These are phyloP conservation scores for Nemania serpens DNA, from an alignment of 2,329 filamentous ascomycete species.

Conservation along the genomic window DNA sequence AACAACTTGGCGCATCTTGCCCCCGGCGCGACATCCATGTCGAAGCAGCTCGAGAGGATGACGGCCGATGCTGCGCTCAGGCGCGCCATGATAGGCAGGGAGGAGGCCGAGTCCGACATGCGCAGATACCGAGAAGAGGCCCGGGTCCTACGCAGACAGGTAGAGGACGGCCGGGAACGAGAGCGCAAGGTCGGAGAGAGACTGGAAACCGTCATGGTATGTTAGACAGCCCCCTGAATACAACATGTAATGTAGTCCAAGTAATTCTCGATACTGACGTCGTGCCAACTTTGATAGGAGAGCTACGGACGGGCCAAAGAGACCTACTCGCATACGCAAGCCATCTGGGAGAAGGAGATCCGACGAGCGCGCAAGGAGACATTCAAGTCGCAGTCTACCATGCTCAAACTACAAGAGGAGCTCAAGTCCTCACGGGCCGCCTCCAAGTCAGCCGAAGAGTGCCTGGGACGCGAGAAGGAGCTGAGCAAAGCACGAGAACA, in stretches of 20 bases:
- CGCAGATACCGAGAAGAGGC: slow-evolving; percentile 66
- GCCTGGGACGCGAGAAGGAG: slow-evolving; percentile 66
- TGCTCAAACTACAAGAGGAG: slow-evolving; percentile 75
- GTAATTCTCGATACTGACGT: slow-evolving; percentile 16
- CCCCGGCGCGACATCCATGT: slow-evolving; percentile 39
- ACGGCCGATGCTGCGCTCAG: slow-evolving; percentile 68
- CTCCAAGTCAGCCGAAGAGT: slow-evolving; percentile 61
- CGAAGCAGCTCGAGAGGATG: slow-evolving; percentile 66
- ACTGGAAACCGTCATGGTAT: slow-evolving; percentile 71
- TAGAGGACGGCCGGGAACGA: slow-evolving; percentile 68
- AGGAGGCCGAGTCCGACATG: slow-evolving; percentile 74
- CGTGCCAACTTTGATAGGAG: slow-evolving; percentile 54
- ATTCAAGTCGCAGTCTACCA: slow-evolving; percentile 72
- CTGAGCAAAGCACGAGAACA: slow-evolving; percentile 66
- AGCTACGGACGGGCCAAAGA: slow-evolving; percentile 73
- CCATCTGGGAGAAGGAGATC: slow-evolving; percentile 76
- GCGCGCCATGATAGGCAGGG: slow-evolving; percentile 68
- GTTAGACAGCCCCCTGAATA: slow-evolving; percentile 34
- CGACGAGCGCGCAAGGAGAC: slow-evolving; percentile 71
- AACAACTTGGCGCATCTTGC: slow-evolving; percentile 37
- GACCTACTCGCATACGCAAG: slow-evolving; percentile 67
- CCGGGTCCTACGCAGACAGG: slow-evolving; percentile 57
- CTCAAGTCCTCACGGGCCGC: slow-evolving; percentile 64
- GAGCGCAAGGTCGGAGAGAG: slow-evolving; percentile 70
- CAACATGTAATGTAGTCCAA: too few relatives aligned